Evolutionary conservation across 352 stramenopile species (phyloP), one percentile per base, ranked within the genome.

Genomic region (Globisporangium nunn): DNA sequence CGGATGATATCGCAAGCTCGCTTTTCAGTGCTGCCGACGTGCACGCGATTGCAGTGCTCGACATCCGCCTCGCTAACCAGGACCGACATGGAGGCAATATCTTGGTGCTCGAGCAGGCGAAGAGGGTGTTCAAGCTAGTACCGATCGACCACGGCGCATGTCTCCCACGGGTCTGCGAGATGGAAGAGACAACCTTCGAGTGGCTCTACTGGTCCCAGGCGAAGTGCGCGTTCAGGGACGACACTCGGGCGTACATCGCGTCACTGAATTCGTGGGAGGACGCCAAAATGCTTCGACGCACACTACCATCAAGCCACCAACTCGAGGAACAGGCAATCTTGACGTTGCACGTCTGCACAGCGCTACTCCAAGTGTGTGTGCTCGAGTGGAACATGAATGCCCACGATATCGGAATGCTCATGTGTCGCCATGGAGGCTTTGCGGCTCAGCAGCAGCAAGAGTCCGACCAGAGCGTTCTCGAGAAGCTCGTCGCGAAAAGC

Each of bases 11-110:
- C 2, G 68, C 78, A 1, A 49, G 63, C n/a, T 56, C 50, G 4
- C 40, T 82, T 15, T 86, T 92, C 30, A 58, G 63, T 12, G 52
- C 57, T 17, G 58, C 67, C 0, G 75, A 91, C 8, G 76, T 93
- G 2, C 85, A 93, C 33, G 68, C 71, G 11, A 75, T 95, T 30
- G 81, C 81, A 1, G 68, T 91, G 15, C 64, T 95, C 1, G 85
- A 95, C 59, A 87, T 91, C 49, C 75, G 85, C 37, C 74, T 95
- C 1, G 72, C 72, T 2, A 93, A 95, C 62, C 80, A 89, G 37
- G 85, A 93, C 61, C 83, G 85, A 0, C 83, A 95, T 49, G 71
- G 76, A 18, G 83, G 83, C 33, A 95, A 95, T 61, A 52, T 95
- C 11, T 61, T 95, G 17, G 74, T 87, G 8, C 44, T 72, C 35